These are phyloP conservation scores for Xylariaceae sp. DNA, from an alignment of 2,329 filamentous ascomycete species.

Conservation along the genomic window DNA sequence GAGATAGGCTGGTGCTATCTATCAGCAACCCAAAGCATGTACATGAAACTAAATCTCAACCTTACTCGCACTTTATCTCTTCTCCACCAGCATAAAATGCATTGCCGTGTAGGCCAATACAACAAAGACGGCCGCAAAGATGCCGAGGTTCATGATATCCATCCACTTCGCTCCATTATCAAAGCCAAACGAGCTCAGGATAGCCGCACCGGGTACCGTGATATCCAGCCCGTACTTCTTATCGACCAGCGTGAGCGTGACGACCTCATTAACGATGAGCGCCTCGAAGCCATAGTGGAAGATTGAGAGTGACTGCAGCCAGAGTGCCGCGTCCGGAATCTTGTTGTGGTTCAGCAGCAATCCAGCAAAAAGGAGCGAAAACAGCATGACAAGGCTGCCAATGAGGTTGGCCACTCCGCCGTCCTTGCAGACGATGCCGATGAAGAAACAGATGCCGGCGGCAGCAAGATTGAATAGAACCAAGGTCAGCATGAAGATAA, in stretches of 20 bases:
- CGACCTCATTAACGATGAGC: slow-evolving; percentile 94
- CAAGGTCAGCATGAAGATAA: slow-evolving; percentile 85
- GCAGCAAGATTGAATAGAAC: slow-evolving; percentile 95
- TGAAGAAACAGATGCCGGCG: slow-evolving; percentile 88
- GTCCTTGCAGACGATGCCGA: slow-evolving; percentile 92
- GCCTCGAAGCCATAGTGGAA: slow-evolving; percentile 98
- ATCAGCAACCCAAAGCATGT: too few relatives aligned
- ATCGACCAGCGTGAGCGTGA: slow-evolving; percentile 81
- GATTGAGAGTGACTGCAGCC: slow-evolving; percentile 90
- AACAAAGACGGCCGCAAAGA: slow-evolving; percentile 80
- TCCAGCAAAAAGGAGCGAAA: slow-evolving; percentile 90
- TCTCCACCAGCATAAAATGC: slow-evolving; percentile 91
- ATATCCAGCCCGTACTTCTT: slow-evolving; percentile 96
- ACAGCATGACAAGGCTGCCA: slow-evolving; percentile 93
- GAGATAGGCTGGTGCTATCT: too few relatives aligned
- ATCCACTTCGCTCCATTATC: slow-evolving; percentile 79
- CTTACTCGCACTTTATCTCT: slow-evolving; percentile 46
- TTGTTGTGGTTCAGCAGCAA: slow-evolving; percentile 91
- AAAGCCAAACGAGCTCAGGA: slow-evolving; percentile 92
- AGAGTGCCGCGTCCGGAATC: slow-evolving; percentile 77
- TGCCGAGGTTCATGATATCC: slow-evolving; percentile 73
- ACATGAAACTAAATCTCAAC: too few relatives aligned
- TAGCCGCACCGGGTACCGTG: slow-evolving; percentile 88
- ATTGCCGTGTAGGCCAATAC: slow-evolving; percentile 85
- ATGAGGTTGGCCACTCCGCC: slow-evolving; percentile 87